Percentiles rank a stretch among this genome's conserved stretches.
phyloP scores from a whole-genome alignment of 306 rosid genomes.

The Ceratonia siliqua region DNA sequence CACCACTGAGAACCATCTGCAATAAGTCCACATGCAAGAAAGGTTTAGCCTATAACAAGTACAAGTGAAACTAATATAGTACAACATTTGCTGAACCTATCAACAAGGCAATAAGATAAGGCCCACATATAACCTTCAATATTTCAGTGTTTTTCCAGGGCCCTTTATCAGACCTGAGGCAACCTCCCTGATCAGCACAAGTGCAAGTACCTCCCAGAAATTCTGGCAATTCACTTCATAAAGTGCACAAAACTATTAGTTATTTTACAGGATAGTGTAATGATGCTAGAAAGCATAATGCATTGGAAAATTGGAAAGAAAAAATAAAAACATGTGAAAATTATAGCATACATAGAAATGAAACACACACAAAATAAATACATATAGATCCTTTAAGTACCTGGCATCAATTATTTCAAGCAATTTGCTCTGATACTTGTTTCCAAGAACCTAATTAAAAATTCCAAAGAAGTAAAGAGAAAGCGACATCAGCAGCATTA shows the following conservation, averaged over 20 bases:
- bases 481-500: constrained; percentile 33
- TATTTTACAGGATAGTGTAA: constrained; percentile 7
- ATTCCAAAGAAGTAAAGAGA: neutral
- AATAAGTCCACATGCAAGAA: constrained; percentile 20
- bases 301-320: constrained; percentile 1
- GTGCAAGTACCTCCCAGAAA: constrained; percentile 94
- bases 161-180: constrained; percentile 95
- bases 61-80: neutral
- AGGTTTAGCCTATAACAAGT: constrained; percentile 24
- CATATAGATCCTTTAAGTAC: constrained; percentile 40
- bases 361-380: neutral
- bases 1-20: constrained; percentile 91
- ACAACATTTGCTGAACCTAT: neutral
- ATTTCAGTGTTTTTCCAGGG: constrained; percentile 96
- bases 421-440: constrained; percentile 89
- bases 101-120: constrained; percentile 10
- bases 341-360: neutral
- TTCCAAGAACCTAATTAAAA: constrained; percentile 83
- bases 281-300: neutral
- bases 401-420: constrained; percentile 94
- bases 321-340: neutral
- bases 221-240: constrained; percentile 93
- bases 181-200: constrained; percentile 85
- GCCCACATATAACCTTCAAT: constrained; percentile 63
- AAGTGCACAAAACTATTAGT: constrained; percentile 33